phyloP scores from a whole-genome alignment of 169 alveolate species.

The Theileria luwenshuni region DNA sequence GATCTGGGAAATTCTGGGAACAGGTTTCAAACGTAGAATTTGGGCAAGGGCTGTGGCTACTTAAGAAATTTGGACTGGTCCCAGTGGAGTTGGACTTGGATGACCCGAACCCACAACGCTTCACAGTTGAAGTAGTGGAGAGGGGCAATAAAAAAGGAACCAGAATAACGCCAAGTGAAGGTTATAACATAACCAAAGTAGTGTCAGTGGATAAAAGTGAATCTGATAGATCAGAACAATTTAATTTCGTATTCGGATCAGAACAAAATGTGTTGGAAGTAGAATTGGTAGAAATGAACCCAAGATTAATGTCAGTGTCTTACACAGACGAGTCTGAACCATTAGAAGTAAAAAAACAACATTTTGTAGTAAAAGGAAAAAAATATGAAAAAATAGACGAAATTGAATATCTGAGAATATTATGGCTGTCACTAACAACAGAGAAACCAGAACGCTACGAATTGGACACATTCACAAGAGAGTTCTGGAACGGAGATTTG shows the following conservation, averaged over 20 bases:
- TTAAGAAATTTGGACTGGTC: background rate
- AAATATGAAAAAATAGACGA: background rate
- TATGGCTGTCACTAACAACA: constrained; percentile 1
- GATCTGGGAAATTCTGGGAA: background rate
- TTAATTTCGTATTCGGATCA: background rate
- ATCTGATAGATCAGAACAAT: background rate
- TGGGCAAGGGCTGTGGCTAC: background rate
- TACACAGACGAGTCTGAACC: background rate
- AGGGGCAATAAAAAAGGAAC: background rate
- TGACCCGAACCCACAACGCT: constrained; percentile 2
- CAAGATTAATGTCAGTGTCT: background rate
- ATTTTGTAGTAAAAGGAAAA: background rate
- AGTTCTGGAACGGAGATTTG: background rate
- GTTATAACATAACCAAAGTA: background rate
- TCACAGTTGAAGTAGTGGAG: background rate
- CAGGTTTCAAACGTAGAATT: background rate
- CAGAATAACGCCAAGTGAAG: constrained; percentile 16
- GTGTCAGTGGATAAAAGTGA: background rate
- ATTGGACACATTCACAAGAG: constrained; percentile 9
- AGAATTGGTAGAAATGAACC: background rate
- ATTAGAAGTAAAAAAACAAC: background rate
- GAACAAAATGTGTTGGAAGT: background rate
- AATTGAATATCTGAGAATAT: background rate
- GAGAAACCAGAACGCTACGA: background rate
- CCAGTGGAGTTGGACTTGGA: constrained; percentile 10